Evolutionary conservation across 2,329 filamentous ascomycete genomes (phyloP).

Genomic region (Cladosporium sp.): DNA sequence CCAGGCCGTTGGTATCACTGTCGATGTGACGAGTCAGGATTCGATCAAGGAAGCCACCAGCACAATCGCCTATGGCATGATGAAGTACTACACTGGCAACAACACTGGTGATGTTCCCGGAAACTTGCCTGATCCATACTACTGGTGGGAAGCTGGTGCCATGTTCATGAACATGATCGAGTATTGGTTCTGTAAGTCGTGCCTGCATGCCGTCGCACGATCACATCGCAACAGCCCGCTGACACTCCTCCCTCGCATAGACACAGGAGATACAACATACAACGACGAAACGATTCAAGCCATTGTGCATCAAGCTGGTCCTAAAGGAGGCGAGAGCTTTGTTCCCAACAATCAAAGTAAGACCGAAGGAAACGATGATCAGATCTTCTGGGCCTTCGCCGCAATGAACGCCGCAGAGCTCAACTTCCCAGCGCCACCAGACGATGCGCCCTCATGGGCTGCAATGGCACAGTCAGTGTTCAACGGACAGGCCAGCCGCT

Average conservation of each 20-base stretch:
- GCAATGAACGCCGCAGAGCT: constrained; percentile 53
- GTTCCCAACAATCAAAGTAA: constrained; percentile 47
- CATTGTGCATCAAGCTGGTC: constrained; percentile 56
- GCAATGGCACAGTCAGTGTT: constrained; percentile 41
- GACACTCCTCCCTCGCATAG: constrained; percentile 30
- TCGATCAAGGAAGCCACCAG: constrained; percentile 43
- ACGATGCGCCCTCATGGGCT: constrained; percentile 40
- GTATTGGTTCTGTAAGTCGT: constrained; percentile 59
- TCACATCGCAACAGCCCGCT: not conserved
- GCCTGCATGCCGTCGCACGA: not conserved
- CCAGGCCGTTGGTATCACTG: constrained; percentile 10
- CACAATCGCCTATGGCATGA: constrained; percentile 45
- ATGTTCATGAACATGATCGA: constrained; percentile 66
- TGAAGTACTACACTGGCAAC: constrained; percentile 53
- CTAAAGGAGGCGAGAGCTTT: constrained; percentile 52
- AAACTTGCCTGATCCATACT: constrained; percentile 61
- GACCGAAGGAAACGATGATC: constrained; percentile 50
- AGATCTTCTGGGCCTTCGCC: constrained; percentile 55
- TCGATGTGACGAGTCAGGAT: constrained; percentile 19
- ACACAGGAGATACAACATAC: constrained; percentile 61
- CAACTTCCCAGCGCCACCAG: constrained; percentile 40
- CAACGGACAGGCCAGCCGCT: constrained; percentile 35
- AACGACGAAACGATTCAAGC: constrained; percentile 56
- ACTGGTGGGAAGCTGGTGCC: constrained; percentile 65
- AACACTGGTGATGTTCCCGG: constrained; percentile 49